Base-by-base conservation (phyloP, 164 flowering plant genomes). In the Nymphaea thermarum region DNA sequence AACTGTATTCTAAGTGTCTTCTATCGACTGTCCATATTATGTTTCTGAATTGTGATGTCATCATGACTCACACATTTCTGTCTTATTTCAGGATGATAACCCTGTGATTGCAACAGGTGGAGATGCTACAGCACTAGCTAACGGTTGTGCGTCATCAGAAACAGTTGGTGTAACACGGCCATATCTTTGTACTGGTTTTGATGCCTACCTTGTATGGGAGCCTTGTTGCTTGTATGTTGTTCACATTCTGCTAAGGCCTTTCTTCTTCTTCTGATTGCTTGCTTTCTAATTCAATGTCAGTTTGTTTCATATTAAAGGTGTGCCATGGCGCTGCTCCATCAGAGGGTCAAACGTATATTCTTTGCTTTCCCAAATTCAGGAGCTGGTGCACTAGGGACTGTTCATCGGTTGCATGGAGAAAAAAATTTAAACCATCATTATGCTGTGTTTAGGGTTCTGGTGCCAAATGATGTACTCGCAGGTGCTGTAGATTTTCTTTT, bases 261-360 rank as follows among this genome's bases (percentile, higher is more conserved):
- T n/a, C 16, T 61, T 61, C 36, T 17, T n/a, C 6, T 61, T 61
- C 4, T 5, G 2, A n/a, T n/a, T 61, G 64, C 16, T n/a, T 11
- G 6, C n/a, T 61, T 61, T 61, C 55, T 47, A 47, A 47, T 61
- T 25, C 1, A 25, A 61, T 4, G 64, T n/a, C 8, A 11, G 14
- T n/a, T 51, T 6, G 15, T 53, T 25, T 55, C 3, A 18, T 51
- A 41, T 72, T 70, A 47, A 70, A 91, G 98, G 98, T 90, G 97
- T 79, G 91, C 98, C 16, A 93, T 93, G 98, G 96, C 97, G 3
- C 88, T 93, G 67, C 91, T 93, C 43, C 98, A 93, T 83, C 96
- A 90, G 77, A 78, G 98, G 75, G 75, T 93, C 3, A 77, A 84
- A 65, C 90, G 97, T 5, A 82, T 93, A 74, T 90, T 93, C 73